A percentile compares a stretch with the other conserved stretches of the same genome.
Evolutionary conservation across 2,329 filamentous ascomycete genomes (phyloP).

Genomic region (Microsporum audouinii): DNA sequence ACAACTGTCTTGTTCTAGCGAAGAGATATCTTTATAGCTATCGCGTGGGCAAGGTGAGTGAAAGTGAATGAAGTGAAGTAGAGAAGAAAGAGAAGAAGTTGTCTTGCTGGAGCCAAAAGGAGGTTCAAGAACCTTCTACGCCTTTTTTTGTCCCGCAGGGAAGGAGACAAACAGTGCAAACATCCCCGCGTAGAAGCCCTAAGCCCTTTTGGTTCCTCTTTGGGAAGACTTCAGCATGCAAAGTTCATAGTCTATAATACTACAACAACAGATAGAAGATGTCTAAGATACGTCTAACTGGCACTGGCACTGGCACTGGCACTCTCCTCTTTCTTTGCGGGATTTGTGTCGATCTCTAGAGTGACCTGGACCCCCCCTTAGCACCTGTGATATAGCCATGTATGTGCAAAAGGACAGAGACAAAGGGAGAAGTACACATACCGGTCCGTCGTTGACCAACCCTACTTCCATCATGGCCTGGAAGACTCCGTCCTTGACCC

Average conservation of each 20-base stretch:
- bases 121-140: conserved; percentile 35
- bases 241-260: neutral
- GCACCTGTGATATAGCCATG: neutral
- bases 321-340: conserved; percentile 13
- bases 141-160: neutral
- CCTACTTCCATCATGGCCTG: conserved; percentile 99
- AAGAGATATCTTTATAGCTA: too few relatives aligned
- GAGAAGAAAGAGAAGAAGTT: neutral
- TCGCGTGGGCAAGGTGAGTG: neutral
- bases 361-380: conserved; percentile 26
- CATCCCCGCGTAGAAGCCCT: conserved; percentile 12
- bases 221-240: neutral
- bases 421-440: conserved; percentile 4
- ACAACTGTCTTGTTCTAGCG: neutral
- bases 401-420: neutral
- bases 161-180: conserved; percentile 15
- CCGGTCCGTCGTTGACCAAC: conserved; percentile 70
- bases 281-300: neutral
- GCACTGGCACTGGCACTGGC: neutral
- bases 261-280: neutral
- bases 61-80: neutral
- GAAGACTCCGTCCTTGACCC: conserved; percentile 90
- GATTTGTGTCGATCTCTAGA: conserved; percentile 38
- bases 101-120: conserved; percentile 7
- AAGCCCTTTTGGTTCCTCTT: conserved; percentile 9